Evolutionary conservation across 2,329 filamentous ascomycete species (phyloP), one percentile per base, ranked within the genome.

Genomic region (Fusarium solani-melongenae): DNA sequence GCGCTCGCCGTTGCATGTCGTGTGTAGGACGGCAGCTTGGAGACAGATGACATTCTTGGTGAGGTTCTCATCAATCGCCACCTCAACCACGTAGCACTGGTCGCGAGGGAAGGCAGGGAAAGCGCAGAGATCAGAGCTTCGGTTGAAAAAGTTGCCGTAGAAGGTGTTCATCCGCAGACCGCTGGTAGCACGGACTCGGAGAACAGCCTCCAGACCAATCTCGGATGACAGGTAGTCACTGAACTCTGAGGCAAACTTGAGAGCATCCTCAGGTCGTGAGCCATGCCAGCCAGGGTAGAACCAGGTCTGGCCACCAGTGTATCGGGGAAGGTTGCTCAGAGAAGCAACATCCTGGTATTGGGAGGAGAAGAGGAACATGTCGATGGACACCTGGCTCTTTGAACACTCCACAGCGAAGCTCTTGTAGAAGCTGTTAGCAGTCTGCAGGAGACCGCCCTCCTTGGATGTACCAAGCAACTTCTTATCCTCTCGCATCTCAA

Each of bases 91-190:
- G 81, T 98, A 98, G 72, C 94, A 95, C 83, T 99, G 96, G 79
- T 99, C 96, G 80, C 96, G 92, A 34, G 96, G 96, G 87, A 99
- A 98, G 0, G 96, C 95, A 2, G 96, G 96, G 88, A 99, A 99
- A 14, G 96, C 96, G 82, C 96, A 98, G 34, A 99, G 90, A 84
- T 99, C 96, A 17, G 95, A 98, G 81, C 94, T 98, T 77, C 96
- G 91, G 86, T 98, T 99, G 88, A 99, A 99, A 85, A 99, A 99
- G 86, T 99, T 99, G 76, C 96, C 96, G 83, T 98, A 99, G 85
- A 99, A 99, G 2, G 96, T 95, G 85, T 92, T 98, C 93, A 98
- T 98, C 62, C 96, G 92, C 67, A 99, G 86, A 61, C 96, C 96
- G 27, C 95, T 98, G 2, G 95, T 98, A 20, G 96, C 96, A 75